Conservation (phyloP, 2,329 filamentous ascomycete species). For the Alternaria atra region DNA sequence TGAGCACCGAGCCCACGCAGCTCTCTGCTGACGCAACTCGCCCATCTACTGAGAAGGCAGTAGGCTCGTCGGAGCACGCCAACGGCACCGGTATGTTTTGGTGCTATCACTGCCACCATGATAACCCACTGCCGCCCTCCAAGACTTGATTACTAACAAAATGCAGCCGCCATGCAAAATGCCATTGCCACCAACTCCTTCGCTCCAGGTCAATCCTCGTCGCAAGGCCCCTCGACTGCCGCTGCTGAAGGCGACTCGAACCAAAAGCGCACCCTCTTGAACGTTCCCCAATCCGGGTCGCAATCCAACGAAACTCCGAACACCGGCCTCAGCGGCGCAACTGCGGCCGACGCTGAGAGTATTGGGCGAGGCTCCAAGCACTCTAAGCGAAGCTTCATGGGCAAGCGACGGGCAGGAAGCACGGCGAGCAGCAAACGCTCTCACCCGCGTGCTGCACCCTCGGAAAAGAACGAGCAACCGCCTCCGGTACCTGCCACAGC, state of each 20-base stretch:
- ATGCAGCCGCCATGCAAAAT: constrained; percentile 8
- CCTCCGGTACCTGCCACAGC: constrained; percentile 42
- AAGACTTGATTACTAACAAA: constrained; percentile 2
- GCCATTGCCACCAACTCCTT: constrained; percentile 22
- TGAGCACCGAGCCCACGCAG: constrained; percentile 48
- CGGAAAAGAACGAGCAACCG: constrained; percentile 52
- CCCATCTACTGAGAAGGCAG: constrained; percentile 41
- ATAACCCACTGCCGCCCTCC: neutral
- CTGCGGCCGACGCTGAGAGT: constrained; percentile 57
- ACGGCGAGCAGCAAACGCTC: constrained; percentile 58
- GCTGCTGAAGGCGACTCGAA: constrained; percentile 37
- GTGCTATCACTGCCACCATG: neutral
- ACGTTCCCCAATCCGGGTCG: constrained; percentile 46
- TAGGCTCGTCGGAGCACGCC: constrained; percentile 35
- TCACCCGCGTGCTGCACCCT: constrained; percentile 47
- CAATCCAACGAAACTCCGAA: constrained; percentile 46
- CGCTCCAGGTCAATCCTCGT: constrained; percentile 36
- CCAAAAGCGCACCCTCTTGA: constrained; percentile 50
- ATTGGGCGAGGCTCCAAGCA: constrained; percentile 55
- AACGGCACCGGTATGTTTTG: constrained; percentile 48
- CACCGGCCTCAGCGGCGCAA: constrained; percentile 55
- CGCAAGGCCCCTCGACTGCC: constrained; percentile 34
- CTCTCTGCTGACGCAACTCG: constrained; percentile 38
- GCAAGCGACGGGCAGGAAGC: constrained; percentile 56
- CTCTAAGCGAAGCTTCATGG: constrained; percentile 56